Percentiles rank a stretch among this genome's conserved stretches.
These are phyloP conservation scores for Globisporangium carolinianum DNA, from an alignment of 352 stramenopile species.

Conservation along the genomic window DNA sequence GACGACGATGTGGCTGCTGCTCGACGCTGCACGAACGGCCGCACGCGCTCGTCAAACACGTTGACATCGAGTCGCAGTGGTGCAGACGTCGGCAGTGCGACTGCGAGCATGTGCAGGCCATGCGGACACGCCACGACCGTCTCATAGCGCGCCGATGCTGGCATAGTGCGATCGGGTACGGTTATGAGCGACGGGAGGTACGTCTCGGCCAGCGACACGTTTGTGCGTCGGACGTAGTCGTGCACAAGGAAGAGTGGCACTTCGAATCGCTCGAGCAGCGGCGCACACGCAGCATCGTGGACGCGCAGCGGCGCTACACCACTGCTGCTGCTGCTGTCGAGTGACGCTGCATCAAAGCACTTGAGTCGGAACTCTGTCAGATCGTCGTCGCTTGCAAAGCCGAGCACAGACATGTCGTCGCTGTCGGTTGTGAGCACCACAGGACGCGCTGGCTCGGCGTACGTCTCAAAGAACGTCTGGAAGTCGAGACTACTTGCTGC, in stretches of 20 bases:
- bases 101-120: conserved; percentile 48
- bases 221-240: conserved; percentile 65
- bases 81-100: conserved; percentile 13
- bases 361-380: conserved; percentile 8
- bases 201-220: conserved; percentile 18
- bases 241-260: conserved; percentile 50
- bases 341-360: conserved; percentile 17
- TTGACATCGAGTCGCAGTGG: conserved; percentile 7
- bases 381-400: conserved; percentile 15
- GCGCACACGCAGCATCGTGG: conserved; percentile 22
- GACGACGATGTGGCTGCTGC: not conserved
- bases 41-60: conserved; percentile 24
- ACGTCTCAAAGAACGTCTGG: conserved; percentile 62
- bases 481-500: conserved; percentile 24
- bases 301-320: conserved; percentile 13
- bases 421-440: conserved; percentile 24
- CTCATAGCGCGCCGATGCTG: not conserved
- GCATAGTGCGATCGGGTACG: not conserved
- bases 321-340: not conserved
- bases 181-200: conserved; percentile 30
- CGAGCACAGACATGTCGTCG: conserved; percentile 10
- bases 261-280: conserved; percentile 33
- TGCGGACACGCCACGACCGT: conserved; percentile 40
- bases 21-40: conserved; percentile 13
- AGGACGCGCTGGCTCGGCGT: conserved; percentile 24